Percentiles rank a stretch among this genome's conserved stretches.
Conservation (phyloP, 225 moss, liverwort and hornwort genomes). For the Physcomitrium patens region DNA sequence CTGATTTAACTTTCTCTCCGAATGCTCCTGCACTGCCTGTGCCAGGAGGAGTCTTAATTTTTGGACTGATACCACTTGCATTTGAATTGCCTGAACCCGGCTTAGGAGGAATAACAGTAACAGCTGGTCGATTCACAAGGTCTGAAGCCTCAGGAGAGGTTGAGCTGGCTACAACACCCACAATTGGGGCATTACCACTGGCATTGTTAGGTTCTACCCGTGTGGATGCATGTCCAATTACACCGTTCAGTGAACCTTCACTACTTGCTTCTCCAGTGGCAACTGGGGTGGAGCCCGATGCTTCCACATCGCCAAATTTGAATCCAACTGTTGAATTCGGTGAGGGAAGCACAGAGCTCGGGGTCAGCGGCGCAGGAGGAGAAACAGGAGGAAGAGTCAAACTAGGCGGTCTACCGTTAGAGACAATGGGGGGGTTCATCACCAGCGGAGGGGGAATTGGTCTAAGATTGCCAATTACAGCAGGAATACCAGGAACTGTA, state of each 20-base stretch:
- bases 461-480: constrained; percentile 39
- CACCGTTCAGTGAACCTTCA: constrained; percentile 41
- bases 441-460: constrained; percentile 47
- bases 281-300: constrained; percentile 53
- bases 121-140: constrained; percentile 46
- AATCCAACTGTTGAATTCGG: constrained; percentile 52
- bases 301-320: constrained; percentile 94
- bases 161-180: constrained; percentile 43
- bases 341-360: constrained; percentile 57
- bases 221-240: constrained; percentile 55
- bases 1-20: constrained; percentile 71
- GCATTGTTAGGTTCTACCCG: constrained; percentile 42
- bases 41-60: constrained; percentile 58
- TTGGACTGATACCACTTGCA: constrained; percentile 70
- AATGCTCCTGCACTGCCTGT: constrained; percentile 52
- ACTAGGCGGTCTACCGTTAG: constrained; percentile 61
- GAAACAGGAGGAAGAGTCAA: constrained; percentile 55
- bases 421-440: constrained; percentile 35
- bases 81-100: constrained; percentile 47
- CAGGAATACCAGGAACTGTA: constrained; percentile 44
- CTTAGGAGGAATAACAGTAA: constrained; percentile 67
- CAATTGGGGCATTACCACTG: constrained; percentile 29
- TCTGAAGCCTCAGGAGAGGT: constrained; percentile 36
- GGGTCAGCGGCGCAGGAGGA: constrained; percentile 41
- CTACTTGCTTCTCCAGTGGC: constrained; percentile 43